Evolutionary conservation across 768 basidiomycete species (phyloP).

Genomic region (Cytidiella melzeri): DNA sequence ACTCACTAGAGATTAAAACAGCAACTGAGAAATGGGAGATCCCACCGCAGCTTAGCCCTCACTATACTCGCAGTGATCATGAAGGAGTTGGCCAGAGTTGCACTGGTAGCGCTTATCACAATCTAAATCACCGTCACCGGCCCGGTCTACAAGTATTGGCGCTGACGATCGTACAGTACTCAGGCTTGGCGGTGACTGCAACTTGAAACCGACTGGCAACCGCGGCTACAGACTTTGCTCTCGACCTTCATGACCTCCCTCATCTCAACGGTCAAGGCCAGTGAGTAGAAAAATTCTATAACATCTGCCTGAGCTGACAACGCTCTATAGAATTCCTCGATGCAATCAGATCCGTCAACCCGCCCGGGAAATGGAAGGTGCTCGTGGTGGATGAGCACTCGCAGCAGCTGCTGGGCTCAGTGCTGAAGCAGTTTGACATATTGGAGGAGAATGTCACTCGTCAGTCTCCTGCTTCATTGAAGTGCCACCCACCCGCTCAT

Average conservation of each 20-base stretch:
- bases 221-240: not conserved
- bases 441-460: slow-evolving; percentile 94
- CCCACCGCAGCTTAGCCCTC: too few relatives aligned
- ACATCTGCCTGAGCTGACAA: slow-evolving; percentile 35
- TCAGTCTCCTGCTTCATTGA: slow-evolving; percentile 33
- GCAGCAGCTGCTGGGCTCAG: slow-evolving; percentile 74
- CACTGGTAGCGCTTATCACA: too few relatives aligned
- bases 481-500: not conserved
- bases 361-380: slow-evolving; percentile 92
- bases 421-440: slow-evolving; percentile 91
- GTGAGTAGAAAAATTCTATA: slow-evolving; percentile 29
- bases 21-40: too few relatives aligned
- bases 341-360: slow-evolving; percentile 80
- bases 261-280: slow-evolving; percentile 38
- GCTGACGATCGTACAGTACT: too few relatives aligned
- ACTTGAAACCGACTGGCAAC: too few relatives aligned
- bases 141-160: too few relatives aligned
- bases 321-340: slow-evolving; percentile 69
- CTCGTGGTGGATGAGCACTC: slow-evolving; percentile 94
- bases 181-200: too few relatives aligned
- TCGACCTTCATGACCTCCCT: slow-evolving; percentile 36
- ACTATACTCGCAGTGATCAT: too few relatives aligned
- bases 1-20: too few relatives aligned
- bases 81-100: too few relatives aligned
- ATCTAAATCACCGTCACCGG: too few relatives aligned